These are phyloP conservation scores for Litsea cubeba DNA, from an alignment of 164 flowering plant species.

Conservation along the genomic window DNA sequence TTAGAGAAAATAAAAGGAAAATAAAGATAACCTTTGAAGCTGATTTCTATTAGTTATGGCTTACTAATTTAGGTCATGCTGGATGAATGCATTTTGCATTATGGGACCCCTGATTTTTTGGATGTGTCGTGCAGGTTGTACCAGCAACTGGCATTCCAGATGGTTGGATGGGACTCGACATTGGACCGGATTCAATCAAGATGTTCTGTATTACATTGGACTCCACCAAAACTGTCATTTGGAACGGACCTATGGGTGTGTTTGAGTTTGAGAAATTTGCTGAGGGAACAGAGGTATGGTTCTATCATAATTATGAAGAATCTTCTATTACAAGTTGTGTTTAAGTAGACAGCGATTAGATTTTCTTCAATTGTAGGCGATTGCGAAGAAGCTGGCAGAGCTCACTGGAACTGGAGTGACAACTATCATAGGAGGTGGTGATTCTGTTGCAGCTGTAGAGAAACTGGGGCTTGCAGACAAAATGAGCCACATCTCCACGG, in stretches of 20 bases:
- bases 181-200: slow-evolving; percentile 73
- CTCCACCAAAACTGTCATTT: slow-evolving; percentile 62
- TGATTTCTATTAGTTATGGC: neutral
- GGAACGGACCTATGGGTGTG: slow-evolving; percentile 95
- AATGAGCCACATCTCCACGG: slow-evolving; percentile 64
- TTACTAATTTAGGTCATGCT: neutral
- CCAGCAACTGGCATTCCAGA: slow-evolving; percentile 63
- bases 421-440: slow-evolving; percentile 61
- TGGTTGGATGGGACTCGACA: slow-evolving; percentile 88
- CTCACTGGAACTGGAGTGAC: slow-evolving; percentile 48
- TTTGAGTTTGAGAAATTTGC: slow-evolving; percentile 89
- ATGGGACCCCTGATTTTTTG: no score
- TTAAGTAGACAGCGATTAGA: neutral
- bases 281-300: slow-evolving; percentile 67
- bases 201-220: slow-evolving; percentile 56
- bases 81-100: neutral
- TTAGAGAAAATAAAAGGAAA: neutral
- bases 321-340: neutral
- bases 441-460: slow-evolving; percentile 61
- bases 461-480: slow-evolving; percentile 47
- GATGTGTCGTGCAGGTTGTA: slow-evolving; percentile 38
- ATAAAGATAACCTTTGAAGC: neutral
- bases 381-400: slow-evolving; percentile 51
- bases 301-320: neutral
- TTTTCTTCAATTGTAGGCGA: slow-evolving; percentile 22